phyloP scores from a whole-genome alignment of 495 filamentous ascomycete genomes.

The Penicillium canescens region DNA sequence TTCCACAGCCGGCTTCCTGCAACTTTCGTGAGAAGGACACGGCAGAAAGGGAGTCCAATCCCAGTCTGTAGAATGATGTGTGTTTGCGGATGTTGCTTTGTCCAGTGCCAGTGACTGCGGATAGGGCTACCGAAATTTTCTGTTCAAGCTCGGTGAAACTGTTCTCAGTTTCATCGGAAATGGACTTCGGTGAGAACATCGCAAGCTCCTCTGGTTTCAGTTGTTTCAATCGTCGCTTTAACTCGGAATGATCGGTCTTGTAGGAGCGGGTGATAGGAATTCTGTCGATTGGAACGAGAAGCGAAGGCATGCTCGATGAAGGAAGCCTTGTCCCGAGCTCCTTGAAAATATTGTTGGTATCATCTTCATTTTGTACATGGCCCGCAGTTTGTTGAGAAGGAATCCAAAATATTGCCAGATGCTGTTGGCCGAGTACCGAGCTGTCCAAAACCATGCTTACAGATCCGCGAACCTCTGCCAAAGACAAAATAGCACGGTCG shows the following conservation, averaged over 20 bases:
- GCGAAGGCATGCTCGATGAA: constrained; percentile 67
- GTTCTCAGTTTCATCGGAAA: constrained; percentile 17
- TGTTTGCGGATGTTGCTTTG: constrained; percentile 41
- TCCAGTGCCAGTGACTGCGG: constrained; percentile 46
- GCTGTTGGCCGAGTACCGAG: constrained; percentile 27
- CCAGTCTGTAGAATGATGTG: constrained; percentile 62
- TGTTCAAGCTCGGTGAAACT: constrained; percentile 39
- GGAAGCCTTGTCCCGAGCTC: constrained; percentile 48
- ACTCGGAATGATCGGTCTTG: constrained; percentile 57
- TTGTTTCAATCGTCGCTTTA: constrained; percentile 34
- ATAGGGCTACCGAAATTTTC: constrained; percentile 51
- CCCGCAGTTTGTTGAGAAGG: constrained; percentile 21
- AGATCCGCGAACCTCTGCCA: constrained; percentile 47
- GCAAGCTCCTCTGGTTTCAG: constrained; percentile 24
- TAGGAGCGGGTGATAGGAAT: constrained; percentile 65
- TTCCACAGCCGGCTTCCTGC: constrained; percentile 34
- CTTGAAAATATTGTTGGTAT: constrained; percentile 40
- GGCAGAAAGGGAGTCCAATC: constrained; percentile 79
- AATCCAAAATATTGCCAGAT: constrained; percentile 62
- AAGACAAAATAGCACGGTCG: constrained; percentile 50
- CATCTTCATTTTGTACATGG: constrained; percentile 3
- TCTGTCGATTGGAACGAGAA: constrained; percentile 62
- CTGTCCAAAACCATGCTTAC: constrained; percentile 49
- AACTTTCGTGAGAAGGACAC: constrained; percentile 63
- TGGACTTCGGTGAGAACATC: constrained; percentile 20